These are phyloP conservation scores for Ophiostoma triangulosporum DNA, from an alignment of 2,329 filamentous ascomycete genomes.

Conservation along the genomic window DNA sequence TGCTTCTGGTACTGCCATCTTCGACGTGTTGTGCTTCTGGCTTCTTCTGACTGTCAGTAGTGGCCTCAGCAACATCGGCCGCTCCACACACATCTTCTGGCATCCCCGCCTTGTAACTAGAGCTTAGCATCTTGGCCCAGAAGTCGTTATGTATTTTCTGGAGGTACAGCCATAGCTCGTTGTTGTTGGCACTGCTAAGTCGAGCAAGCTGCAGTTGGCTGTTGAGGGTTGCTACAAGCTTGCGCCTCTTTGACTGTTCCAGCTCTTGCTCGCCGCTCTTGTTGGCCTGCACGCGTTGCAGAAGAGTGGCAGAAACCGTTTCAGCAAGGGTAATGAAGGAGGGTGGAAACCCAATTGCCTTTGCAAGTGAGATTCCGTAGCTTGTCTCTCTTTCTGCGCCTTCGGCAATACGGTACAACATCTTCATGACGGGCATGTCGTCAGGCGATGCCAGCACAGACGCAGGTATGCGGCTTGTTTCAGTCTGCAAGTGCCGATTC, in stretches of 20 bases:
- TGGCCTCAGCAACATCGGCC: not conserved
- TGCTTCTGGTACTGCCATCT: not conserved
- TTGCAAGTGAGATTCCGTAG: constrained; percentile 76
- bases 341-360: constrained; percentile 57
- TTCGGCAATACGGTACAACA: constrained; percentile 72
- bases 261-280: constrained; percentile 19
- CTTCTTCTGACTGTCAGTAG: not conserved
- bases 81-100: not conserved
- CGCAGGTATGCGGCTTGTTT: constrained; percentile 28
- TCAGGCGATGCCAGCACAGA: constrained; percentile 18
- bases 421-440: constrained; percentile 52
- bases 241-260: constrained; percentile 41
- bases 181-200: constrained; percentile 50
- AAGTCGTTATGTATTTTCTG: constrained; percentile 62
- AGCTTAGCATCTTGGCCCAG: constrained; percentile 47
- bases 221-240: constrained; percentile 59
- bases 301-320: constrained; percentile 48
- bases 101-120: not conserved
- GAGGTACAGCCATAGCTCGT: constrained; percentile 50
- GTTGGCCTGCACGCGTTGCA: constrained; percentile 39
- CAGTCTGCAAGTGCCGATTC: constrained; percentile 67
- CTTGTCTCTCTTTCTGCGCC: constrained; percentile 58
- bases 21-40: not conserved
- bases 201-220: constrained; percentile 37
- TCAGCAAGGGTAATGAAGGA: constrained; percentile 56